phyloP scores from a whole-genome alignment of 2,329 filamentous ascomycete genomes.

The Sporothrix variecibatus region DNA sequence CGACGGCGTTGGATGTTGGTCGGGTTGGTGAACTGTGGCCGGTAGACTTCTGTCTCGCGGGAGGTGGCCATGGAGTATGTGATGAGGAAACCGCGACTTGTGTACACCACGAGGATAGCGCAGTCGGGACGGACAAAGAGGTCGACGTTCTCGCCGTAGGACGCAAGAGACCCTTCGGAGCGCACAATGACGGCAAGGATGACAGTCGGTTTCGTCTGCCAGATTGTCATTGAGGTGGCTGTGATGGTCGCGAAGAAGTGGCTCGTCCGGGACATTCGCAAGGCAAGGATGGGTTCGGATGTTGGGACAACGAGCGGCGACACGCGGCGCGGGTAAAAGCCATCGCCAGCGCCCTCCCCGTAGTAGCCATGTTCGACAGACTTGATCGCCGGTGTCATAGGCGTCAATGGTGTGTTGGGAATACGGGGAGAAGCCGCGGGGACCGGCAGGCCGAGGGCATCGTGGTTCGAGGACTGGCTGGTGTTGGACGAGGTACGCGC shows the following conservation, averaged over 20 bases:
- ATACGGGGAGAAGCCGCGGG: constrained; percentile 38
- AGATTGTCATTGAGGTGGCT: constrained; percentile 80
- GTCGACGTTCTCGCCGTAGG: constrained; percentile 82
- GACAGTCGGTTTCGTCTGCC: constrained; percentile 95
- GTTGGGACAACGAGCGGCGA: constrained; percentile 42
- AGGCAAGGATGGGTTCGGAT: constrained; percentile 69
- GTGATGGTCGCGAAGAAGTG: constrained; percentile 88
- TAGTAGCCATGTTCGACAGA: constrained; percentile 58
- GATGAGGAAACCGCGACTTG: constrained; percentile 81
- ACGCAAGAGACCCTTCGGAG: constrained; percentile 74
- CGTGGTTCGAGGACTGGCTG: constrained; percentile 35
- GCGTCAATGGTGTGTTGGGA: constrained; percentile 55
- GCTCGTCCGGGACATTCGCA: constrained; percentile 76
- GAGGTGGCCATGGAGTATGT: constrained; percentile 92
- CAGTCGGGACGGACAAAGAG: constrained; percentile 88
- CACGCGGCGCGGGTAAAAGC: constrained; percentile 33
- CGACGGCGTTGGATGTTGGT: constrained; percentile 63
- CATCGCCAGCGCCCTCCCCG: constrained; percentile 37
- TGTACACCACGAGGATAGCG: constrained; percentile 88
- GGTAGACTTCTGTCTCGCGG: constrained; percentile 79
- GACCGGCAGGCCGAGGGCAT: constrained; percentile 42
- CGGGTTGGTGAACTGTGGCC: constrained; percentile 72
- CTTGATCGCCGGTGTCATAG: constrained; percentile 59
- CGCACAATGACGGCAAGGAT: constrained; percentile 83
- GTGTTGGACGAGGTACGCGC: constrained; percentile 24